phyloP scores from a whole-genome alignment of 805 yeast genomes.

The Ogataea haglerorum region DNA sequence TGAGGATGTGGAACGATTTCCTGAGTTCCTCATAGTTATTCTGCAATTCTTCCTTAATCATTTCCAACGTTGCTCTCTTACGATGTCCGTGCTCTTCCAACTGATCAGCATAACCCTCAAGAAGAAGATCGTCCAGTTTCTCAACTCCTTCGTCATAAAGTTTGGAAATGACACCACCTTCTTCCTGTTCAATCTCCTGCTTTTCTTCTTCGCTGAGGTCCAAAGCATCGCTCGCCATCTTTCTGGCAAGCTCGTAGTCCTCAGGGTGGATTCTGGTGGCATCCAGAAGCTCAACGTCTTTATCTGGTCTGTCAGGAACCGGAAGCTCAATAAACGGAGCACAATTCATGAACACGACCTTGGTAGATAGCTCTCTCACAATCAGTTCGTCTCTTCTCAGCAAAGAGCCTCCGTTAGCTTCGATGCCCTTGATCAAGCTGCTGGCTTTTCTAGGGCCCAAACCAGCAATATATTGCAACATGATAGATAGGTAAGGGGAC shows the following conservation, averaged over 20 bases:
- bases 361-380: slow-evolving; percentile 72
- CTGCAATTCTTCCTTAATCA: slow-evolving; percentile 82
- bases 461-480: slow-evolving; percentile 81
- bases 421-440: slow-evolving; percentile 79
- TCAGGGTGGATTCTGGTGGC: slow-evolving; percentile 97
- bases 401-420: slow-evolving; percentile 60
- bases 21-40: slow-evolving; percentile 87
- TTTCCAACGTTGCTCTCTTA: slow-evolving; percentile 74
- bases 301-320: slow-evolving; percentile 49
- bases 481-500: slow-evolving; percentile 64
- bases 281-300: slow-evolving; percentile 77
- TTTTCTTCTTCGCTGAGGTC: slow-evolving; percentile 93
- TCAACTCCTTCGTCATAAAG: slow-evolving; percentile 67
- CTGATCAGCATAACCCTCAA: slow-evolving; percentile 91
- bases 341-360: slow-evolving; percentile 84
- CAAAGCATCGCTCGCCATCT: slow-evolving; percentile 97
- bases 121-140: slow-evolving; percentile 78
- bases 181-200: slow-evolving; percentile 66
- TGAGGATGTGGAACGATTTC: slow-evolving; percentile 61
- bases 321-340: slow-evolving; percentile 86
- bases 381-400: slow-evolving; percentile 76
- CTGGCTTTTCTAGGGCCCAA: slow-evolving; percentile 94
- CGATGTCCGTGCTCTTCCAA: slow-evolving; percentile 73
- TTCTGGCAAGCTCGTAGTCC: slow-evolving; percentile 92
- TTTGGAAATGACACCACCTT: slow-evolving; percentile 74